phyloP scores from a whole-genome alignment of 2,329 filamentous ascomycete species.

The Nothophaeocryptopus gaeumannii region DNA sequence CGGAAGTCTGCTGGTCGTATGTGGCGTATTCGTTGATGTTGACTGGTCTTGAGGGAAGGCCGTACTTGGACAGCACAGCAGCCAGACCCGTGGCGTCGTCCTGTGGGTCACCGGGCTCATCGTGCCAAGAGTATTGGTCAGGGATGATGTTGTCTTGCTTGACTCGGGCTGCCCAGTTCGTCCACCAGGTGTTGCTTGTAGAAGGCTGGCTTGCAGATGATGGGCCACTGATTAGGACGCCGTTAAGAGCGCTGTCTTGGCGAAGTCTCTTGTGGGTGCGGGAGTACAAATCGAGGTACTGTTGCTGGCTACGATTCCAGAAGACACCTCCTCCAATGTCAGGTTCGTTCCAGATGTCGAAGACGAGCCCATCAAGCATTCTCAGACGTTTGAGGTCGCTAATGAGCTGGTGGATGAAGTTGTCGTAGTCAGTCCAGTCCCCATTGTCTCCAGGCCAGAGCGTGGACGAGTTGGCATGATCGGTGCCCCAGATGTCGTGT shows the following conservation, averaged over 20 bases:
- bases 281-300: slow-evolving; percentile 44
- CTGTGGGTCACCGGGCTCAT: slow-evolving; percentile 30
- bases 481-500: slow-evolving; percentile 29
- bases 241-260: slow-evolving; percentile 24
- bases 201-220: slow-evolving; percentile 37
- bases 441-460: slow-evolving; percentile 51
- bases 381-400: slow-evolving; percentile 40
- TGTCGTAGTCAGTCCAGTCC: slow-evolving; percentile 48
- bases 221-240: slow-evolving; percentile 40
- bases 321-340: slow-evolving; percentile 39
- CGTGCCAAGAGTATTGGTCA: slow-evolving; percentile 47
- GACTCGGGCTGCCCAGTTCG: slow-evolving; percentile 37
- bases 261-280: slow-evolving; percentile 41
- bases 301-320: slow-evolving; percentile 37
- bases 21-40: slow-evolving; percentile 53
- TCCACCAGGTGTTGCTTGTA: slow-evolving; percentile 43
- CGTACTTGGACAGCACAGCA: slow-evolving; percentile 6
- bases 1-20: slow-evolving; percentile 42
- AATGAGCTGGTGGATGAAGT: slow-evolving; percentile 42
- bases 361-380: slow-evolving; percentile 39
- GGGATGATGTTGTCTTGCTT: slow-evolving; percentile 40
- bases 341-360: slow-evolving; percentile 57
- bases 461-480: slow-evolving; percentile 35
- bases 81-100: slow-evolving; percentile 2
- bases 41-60: slow-evolving; percentile 27